Conservation (phyloP, 768 basidiomycete species). For the Suillus brevipes region DNA sequence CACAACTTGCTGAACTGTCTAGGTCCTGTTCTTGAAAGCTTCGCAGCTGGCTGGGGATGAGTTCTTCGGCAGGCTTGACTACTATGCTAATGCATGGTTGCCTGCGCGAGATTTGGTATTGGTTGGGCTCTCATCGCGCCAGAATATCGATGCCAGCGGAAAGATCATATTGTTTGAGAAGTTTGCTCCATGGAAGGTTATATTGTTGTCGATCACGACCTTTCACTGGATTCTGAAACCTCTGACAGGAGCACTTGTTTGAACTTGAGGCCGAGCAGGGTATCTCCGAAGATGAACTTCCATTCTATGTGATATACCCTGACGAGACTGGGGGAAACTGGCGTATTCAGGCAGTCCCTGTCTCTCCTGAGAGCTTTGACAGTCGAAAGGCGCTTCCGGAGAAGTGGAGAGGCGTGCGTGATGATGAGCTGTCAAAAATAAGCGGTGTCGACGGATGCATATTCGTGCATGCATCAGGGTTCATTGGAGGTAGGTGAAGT, state of each 20-base stretch:
- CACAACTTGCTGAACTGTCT: slow-evolving; percentile 11
- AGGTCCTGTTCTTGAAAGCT: slow-evolving; percentile 78
- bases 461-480: slow-evolving; percentile 95
- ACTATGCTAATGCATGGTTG: slow-evolving; percentile 88
- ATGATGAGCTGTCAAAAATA: slow-evolving; percentile 71
- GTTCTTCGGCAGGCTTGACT: slow-evolving; percentile 76
- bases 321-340: slow-evolving; percentile 76
- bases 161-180: slow-evolving; percentile 77
- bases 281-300: slow-evolving; percentile 48
- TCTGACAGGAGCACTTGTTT: slow-evolving; percentile 82
- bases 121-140: slow-evolving; percentile 57
- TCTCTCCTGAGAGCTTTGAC: slow-evolving; percentile 79
- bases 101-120: slow-evolving; percentile 83
- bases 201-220: slow-evolving; percentile 10
- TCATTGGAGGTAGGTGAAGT: slow-evolving; percentile 78
- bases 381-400: slow-evolving; percentile 93
- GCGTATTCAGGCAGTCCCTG: slow-evolving; percentile 92
- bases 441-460: slow-evolving; percentile 81
- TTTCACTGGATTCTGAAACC: slow-evolving; percentile 6
- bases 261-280: slow-evolving; percentile 69
- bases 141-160: slow-evolving; percentile 64
- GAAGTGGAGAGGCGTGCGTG: slow-evolving; percentile 88
- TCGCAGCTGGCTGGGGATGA: slow-evolving; percentile 83
- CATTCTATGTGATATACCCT: slow-evolving; percentile 87
- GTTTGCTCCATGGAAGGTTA: slow-evolving; percentile 87